Evolutionary conservation across 352 stramenopile species (phyloP).

Genomic region (Elongisporangium senticosum): DNA sequence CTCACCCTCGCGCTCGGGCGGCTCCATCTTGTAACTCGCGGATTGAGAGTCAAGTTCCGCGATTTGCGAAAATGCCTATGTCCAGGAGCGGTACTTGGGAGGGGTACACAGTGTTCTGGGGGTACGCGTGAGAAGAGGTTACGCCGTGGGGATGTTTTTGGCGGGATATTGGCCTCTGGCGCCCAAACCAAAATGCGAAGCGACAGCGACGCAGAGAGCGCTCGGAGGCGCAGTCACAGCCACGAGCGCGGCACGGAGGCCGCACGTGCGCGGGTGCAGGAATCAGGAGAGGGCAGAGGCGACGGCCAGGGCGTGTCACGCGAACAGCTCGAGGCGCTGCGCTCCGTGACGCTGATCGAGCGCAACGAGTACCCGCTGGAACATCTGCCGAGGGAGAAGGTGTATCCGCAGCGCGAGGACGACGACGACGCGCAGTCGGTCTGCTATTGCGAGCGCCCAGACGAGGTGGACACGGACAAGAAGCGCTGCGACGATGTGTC

Average conservation of each 20-base stretch:
- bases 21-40: not conserved
- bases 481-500: constrained; percentile 77
- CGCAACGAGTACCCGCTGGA: constrained; percentile 72
- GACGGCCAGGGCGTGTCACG: constrained; percentile 14
- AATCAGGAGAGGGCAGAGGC: not conserved
- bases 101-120: not conserved
- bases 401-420: constrained; percentile 22
- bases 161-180: not conserved
- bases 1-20: not conserved
- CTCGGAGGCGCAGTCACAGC: not conserved
- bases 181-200: not conserved
- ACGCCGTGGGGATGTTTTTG: not conserved
- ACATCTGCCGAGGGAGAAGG: constrained; percentile 33
- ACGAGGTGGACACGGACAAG: constrained; percentile 28
- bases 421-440: constrained; percentile 35
- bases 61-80: not conserved
- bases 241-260: not conserved
- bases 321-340: constrained; percentile 65
- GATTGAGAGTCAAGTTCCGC: not conserved
- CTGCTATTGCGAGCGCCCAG: constrained; percentile 57
- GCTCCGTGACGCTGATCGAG: constrained; percentile 50
- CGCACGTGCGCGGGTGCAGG: not conserved
- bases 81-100: too few species aligned
- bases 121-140: not conserved
- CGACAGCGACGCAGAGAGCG: not conserved